These are phyloP conservation scores for Leucocoprinus leucothites DNA, from an alignment of 768 basidiomycete genomes.

Conservation along the genomic window DNA sequence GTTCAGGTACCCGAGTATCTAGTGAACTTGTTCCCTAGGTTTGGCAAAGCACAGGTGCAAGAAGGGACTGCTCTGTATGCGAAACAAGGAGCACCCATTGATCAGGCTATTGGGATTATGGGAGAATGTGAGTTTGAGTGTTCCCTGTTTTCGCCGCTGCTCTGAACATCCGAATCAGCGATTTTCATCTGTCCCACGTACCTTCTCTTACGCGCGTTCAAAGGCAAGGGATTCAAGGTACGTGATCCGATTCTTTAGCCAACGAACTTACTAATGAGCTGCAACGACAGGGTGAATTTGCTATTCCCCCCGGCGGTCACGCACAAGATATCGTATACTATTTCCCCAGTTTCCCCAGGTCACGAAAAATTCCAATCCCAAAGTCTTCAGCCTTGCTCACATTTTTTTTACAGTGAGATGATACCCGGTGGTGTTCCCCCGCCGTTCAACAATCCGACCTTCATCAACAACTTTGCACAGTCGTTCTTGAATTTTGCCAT, in stretches of 20 bases:
- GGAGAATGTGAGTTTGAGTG: conserved; percentile 10
- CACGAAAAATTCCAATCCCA: too few species aligned
- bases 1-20: conserved; percentile 29
- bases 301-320: conserved; percentile 40
- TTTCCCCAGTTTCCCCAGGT: conserved; percentile 31
- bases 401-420: background rate
- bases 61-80: conserved; percentile 7
- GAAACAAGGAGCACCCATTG: conserved; percentile 5
- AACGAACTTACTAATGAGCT: background rate
- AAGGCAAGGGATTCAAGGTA: conserved; percentile 30
- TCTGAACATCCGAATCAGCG: conserved; percentile 20
- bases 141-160: background rate
- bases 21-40: conserved; percentile 34
- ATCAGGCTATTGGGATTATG: conserved; percentile 11
- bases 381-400: too few species aligned
- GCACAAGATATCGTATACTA: conserved; percentile 36
- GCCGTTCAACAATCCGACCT: conserved; percentile 32
- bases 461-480: conserved; percentile 33
- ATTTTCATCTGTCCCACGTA: conserved; percentile 47
- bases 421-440: conserved; percentile 17
- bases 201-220: conserved; percentile 31
- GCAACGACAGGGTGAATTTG: conserved; percentile 34
- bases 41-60: conserved; percentile 23
- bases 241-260: background rate
- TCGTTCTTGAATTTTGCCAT: conserved; percentile 37